Evolutionary conservation across 2,329 filamentous ascomycete genomes (phyloP).

Genomic region (Penicillium sp.): DNA sequence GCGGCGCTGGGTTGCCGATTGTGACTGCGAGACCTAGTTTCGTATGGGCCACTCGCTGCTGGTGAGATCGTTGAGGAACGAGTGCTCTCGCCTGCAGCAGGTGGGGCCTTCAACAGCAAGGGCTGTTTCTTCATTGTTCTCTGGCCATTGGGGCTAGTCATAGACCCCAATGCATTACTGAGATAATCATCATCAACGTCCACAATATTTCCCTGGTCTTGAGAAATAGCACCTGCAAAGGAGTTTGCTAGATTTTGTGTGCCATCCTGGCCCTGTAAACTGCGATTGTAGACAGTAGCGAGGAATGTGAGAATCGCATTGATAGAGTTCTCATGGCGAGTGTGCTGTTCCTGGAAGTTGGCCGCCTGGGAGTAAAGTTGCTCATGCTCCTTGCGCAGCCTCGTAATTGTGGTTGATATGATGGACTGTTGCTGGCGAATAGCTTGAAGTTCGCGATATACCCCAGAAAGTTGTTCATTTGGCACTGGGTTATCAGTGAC

Average conservation of each 20-base stretch:
- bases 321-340: constrained; percentile 97
- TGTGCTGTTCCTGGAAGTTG: constrained; percentile 87
- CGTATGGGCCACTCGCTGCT: constrained; percentile 33
- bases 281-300: constrained; percentile 93
- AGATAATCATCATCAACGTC: constrained; percentile 59
- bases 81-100: constrained; percentile 25
- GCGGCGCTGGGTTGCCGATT: constrained; percentile 33
- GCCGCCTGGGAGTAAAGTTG: constrained; percentile 85
- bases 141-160: constrained; percentile 37
- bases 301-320: constrained; percentile 98
- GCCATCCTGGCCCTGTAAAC: constrained; percentile 78
- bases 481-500: constrained; percentile 49
- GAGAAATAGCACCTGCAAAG: constrained; percentile 73
- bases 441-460: constrained; percentile 77
- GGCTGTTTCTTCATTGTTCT: constrained; percentile 49
- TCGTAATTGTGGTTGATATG: constrained; percentile 79
- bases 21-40: constrained; percentile 31
- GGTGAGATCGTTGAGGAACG: constrained; percentile 43
- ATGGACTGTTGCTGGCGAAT: constrained; percentile 83
- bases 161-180: constrained; percentile 38
- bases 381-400: constrained; percentile 81
- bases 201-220: constrained; percentile 62
- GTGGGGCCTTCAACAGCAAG: constrained; percentile 49
- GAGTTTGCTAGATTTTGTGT: constrained; percentile 80
- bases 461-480: constrained; percentile 72